phyloP scores from a whole-genome alignment of 148 eudicot species.

The Diospyros lotus region DNA sequence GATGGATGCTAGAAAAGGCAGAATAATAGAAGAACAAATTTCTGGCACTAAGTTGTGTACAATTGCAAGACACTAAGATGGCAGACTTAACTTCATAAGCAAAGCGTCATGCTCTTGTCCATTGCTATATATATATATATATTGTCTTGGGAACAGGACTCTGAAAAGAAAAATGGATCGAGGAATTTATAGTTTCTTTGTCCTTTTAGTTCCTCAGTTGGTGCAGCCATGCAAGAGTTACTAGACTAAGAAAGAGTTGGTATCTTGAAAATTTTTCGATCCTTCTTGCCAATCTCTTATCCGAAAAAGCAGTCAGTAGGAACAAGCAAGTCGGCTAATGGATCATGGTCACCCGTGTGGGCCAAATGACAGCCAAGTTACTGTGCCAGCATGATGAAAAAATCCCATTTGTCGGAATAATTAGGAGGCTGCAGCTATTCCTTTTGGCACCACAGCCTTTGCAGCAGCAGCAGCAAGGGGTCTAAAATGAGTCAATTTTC shows the following conservation, averaged over 20 bases:
- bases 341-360: slow-evolving; percentile 16
- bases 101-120: too few species aligned
- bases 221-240: neutral
- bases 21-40: too few species aligned
- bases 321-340: slow-evolving; percentile 10
- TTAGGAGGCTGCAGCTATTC: neutral
- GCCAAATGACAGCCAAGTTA: slow-evolving; percentile 9
- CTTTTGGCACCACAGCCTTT: neutral
- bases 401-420: neutral
- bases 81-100: too few species aligned
- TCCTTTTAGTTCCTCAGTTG: neutral
- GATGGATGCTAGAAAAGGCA: too few species aligned
- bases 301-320: neutral
- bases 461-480: neutral
- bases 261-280: neutral
- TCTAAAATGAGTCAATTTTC: neutral
- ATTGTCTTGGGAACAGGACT: neutral
- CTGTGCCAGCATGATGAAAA: slow-evolving; percentile 14
- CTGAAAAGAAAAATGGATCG: neutral
- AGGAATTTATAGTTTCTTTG: neutral
- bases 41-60: too few species aligned
- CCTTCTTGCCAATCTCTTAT: neutral
- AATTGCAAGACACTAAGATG: too few species aligned
- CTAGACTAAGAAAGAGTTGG: too few species aligned
- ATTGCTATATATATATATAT: neutral